Percentiles rank a stretch among this genome's conserved stretches.
phyloP scores from a whole-genome alignment of 345 rosid genomes.

The Reutealis trisperma region DNA sequence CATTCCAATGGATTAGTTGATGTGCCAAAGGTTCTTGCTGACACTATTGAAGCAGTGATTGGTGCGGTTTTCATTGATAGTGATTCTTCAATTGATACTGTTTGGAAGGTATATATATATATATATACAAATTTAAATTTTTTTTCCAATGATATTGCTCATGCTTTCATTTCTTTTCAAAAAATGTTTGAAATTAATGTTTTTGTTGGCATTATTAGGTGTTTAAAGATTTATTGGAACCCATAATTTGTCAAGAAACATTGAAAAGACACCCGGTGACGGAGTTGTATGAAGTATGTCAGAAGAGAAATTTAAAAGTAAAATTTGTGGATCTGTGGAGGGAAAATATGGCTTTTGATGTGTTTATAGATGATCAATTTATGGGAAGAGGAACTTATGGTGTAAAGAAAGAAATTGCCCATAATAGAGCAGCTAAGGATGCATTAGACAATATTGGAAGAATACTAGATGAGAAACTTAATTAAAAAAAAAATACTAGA shows the following conservation, averaged over 20 bases:
- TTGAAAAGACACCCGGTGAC: conserved; percentile 48
- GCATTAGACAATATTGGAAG: conserved; percentile 46
- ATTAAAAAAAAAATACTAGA: conserved; percentile 1
- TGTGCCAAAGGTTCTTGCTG: conserved; percentile 60
- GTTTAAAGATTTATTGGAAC: conserved; percentile 52
- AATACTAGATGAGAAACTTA: background rate
- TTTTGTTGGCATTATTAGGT: conserved; percentile 32
- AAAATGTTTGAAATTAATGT: background rate
- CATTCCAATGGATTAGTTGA: conserved; percentile 58
- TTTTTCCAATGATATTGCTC: no score
- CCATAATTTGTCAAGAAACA: conserved; percentile 44
- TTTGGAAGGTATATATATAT: conserved; percentile 49
- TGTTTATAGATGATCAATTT: conserved; percentile 35
- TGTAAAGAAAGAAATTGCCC: conserved; percentile 56
- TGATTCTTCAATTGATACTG: conserved; percentile 33
- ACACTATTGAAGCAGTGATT: conserved; percentile 54
- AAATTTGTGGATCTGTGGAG: conserved; percentile 52
- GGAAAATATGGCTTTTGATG: conserved; percentile 32
- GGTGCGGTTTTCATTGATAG: conserved; percentile 62
- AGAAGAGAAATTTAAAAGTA: conserved; percentile 49
- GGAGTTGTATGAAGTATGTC: conserved; percentile 54
- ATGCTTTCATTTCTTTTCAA: background rate
- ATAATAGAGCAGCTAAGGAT: conserved; percentile 59
- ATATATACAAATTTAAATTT: no score
- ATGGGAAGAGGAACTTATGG: conserved; percentile 44